A percentile compares a stretch with the other conserved stretches of the same genome.
These are phyloP conservation scores for Conoideocrella luteorostrata DNA, from an alignment of 2,329 filamentous ascomycete genomes.

Conservation along the genomic window DNA sequence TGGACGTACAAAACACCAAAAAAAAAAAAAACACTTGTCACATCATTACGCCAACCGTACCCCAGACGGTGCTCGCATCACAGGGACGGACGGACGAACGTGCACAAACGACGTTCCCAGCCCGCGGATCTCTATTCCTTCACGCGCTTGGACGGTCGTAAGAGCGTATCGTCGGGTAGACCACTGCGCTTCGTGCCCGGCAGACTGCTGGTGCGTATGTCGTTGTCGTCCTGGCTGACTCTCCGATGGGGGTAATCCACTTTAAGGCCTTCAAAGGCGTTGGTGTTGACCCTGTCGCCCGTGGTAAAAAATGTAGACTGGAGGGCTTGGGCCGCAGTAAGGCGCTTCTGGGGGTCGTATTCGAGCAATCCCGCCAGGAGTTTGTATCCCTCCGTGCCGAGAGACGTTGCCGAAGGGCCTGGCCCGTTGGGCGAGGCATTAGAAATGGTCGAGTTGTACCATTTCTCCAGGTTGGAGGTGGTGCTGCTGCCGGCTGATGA, in stretches of 20 bases:
- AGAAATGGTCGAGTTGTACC: conserved; percentile 68
- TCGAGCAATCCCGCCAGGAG: conserved; percentile 78
- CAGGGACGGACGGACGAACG: background rate
- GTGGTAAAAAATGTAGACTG: conserved; percentile 82
- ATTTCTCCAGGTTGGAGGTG: conserved; percentile 61
- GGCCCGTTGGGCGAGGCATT: conserved; percentile 34
- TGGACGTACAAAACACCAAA: too few species aligned
- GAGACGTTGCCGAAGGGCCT: conserved; percentile 43
- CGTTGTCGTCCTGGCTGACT: conserved; percentile 91
- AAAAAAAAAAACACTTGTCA: too few species aligned
- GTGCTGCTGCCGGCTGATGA: conserved; percentile 15
- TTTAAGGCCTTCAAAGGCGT: conserved; percentile 87
- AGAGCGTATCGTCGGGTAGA: conserved; percentile 71
- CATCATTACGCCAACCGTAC: too few species aligned
- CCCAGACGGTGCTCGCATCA: too few species aligned
- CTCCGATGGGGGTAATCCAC: conserved; percentile 83
- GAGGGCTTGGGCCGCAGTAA: conserved; percentile 84
- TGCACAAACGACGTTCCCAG: background rate
- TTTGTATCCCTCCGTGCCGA: conserved; percentile 73
- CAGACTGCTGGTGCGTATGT: conserved; percentile 83
- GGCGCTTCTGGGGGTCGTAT: conserved; percentile 83
- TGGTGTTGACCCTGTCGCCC: conserved; percentile 65
- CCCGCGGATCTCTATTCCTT: conserved; percentile 43
- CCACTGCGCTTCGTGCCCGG: conserved; percentile 88
- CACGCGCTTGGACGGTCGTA: conserved; percentile 54